Evolutionary conservation across 108 stramenopile genomes (phyloP), one percentile per base, ranked within the genome.

Genomic region (Cyclotella baltica): DNA sequence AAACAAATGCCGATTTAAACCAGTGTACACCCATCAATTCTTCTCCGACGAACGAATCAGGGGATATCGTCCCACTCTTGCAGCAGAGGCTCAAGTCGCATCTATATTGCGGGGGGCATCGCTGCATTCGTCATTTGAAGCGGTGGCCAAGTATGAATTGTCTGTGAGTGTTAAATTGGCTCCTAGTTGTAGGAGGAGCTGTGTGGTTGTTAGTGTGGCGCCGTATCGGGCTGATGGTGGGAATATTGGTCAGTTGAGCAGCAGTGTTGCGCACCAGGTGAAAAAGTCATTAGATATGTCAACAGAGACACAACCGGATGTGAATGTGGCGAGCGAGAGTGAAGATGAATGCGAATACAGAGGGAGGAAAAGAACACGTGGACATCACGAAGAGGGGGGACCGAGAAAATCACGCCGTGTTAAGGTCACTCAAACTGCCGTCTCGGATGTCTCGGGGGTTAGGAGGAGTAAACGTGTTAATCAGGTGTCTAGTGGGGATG

Each of bases 1-100:
- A 13, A 52, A 52, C 19, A 20, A 19, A 52, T 52, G 18, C 4
- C 62, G 70, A 29, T 80, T 80, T 23, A 74, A 74, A 70, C 80
- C 80, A 13, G 72, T 73, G 18, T 81, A 50, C 51, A 81, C 80
- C 6, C 80, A 81, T 55, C 80, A 81, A 64, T 76, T 72, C 33
- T 81, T 81, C 59, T 16, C 50, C 3, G 48, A 75, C 31, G 79
- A 80, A n/a, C 25, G 46, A 62, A 58, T 81, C 3, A 57, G 51
- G 28, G 80, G 80, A 30, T 81, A 73, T 48, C 62, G 75, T 47
- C 80, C 80, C 22, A 73, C 53, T 37, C 55, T 58, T 15, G 31
- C 40, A 20, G 65, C 57, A 22, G 75, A 76, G 38, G 56, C 50
- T 4, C 69, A 81, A 50, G 75, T 66, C 0, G 36, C 37, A 25